Conservation (phyloP, 2,329 filamentous ascomycete species). For the Colletotrichum sp. region DNA sequence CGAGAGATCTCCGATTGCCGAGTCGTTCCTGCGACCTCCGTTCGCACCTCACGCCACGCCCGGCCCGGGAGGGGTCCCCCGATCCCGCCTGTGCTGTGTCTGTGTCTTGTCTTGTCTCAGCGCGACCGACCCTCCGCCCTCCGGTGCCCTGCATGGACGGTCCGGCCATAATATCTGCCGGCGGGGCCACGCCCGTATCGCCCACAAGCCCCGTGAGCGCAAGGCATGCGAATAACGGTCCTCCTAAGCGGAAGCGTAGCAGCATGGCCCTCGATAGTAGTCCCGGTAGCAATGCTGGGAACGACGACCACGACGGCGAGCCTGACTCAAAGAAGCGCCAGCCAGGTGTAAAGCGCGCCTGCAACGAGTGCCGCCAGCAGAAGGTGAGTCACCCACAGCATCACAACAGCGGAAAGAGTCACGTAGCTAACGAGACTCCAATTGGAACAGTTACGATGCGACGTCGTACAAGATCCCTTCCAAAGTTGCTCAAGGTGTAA, state of each 20-base stretch:
- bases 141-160: conserved; percentile 49
- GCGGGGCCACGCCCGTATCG: conserved; percentile 55
- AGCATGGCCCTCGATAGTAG: conserved; percentile 64
- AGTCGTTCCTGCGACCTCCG: conserved; percentile 7
- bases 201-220: conserved; percentile 62
- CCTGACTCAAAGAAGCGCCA: conserved; percentile 65
- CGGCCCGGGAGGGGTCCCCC: conserved; percentile 22
- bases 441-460: conserved; percentile 72
- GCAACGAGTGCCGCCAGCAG: conserved; percentile 85
- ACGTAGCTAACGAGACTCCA: background rate
- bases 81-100: conserved; percentile 18
- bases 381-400: conserved; percentile 63
- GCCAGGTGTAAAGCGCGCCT: conserved; percentile 77
- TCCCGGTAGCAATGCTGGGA: conserved; percentile 62
- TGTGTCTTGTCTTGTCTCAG: conserved; percentile 17
- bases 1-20: conserved; percentile 15
- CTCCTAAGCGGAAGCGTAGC: conserved; percentile 63
- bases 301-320: conserved; percentile 61
- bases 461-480: conserved; percentile 83
- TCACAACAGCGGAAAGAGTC: background rate
- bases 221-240: conserved; percentile 51
- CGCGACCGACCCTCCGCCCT: conserved; percentile 12
- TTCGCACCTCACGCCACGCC: conserved; percentile 12
- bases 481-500: conserved; percentile 78
- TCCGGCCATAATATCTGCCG: conserved; percentile 47